Evolutionary conservation across 208 protist genomes (phyloP).

Genomic region (Leptomonas pyrrhocoris): DNA sequence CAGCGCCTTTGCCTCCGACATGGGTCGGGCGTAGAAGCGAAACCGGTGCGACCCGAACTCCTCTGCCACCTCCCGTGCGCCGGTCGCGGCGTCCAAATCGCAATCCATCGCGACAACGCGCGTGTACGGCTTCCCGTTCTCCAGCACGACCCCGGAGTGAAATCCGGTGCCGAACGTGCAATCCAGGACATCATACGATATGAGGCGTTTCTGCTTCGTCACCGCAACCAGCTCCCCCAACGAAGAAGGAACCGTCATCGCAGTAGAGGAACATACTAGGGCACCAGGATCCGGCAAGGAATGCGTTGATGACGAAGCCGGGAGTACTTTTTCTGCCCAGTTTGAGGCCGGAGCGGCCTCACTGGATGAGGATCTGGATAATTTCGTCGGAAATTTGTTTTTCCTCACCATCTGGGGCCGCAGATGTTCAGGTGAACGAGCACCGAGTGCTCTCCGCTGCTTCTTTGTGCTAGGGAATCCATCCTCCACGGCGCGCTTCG

Average conservation of each 20-base stretch:
- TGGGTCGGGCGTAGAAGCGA: conserved; percentile 68
- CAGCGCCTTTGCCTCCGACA: conserved; percentile 83
- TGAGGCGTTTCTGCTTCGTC: conserved; percentile 51
- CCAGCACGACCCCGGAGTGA: conserved; percentile 79
- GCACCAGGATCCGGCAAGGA: conserved; percentile 1
- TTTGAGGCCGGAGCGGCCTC: neutral
- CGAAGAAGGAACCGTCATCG: conserved; percentile 2
- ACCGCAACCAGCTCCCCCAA: conserved; percentile 18
- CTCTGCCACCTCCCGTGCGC: conserved; percentile 49
- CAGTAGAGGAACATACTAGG: conserved; percentile 1
- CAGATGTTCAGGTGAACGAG: conserved; percentile 20
- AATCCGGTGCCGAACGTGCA: conserved; percentile 87
- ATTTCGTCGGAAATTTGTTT: conserved; percentile 6
- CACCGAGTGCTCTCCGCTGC: conserved; percentile 42
- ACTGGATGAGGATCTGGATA: neutral
- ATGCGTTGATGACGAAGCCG: neutral
- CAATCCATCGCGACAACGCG: conserved; percentile 88
- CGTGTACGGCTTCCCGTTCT: conserved; percentile 84
- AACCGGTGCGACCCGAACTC: conserved; percentile 80
- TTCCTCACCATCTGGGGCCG: neutral
- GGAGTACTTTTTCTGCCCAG: neutral
- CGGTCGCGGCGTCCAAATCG: conserved; percentile 48
- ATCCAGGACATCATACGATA: conserved; percentile 87
- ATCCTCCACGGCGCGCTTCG: conserved; percentile 72
- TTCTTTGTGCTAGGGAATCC: conserved; percentile 54